A percentile compares a stretch with the other conserved stretches of the same genome.
Evolutionary conservation across 306 rosid species (phyloP).

Genomic region (Medicago ruthenica): DNA sequence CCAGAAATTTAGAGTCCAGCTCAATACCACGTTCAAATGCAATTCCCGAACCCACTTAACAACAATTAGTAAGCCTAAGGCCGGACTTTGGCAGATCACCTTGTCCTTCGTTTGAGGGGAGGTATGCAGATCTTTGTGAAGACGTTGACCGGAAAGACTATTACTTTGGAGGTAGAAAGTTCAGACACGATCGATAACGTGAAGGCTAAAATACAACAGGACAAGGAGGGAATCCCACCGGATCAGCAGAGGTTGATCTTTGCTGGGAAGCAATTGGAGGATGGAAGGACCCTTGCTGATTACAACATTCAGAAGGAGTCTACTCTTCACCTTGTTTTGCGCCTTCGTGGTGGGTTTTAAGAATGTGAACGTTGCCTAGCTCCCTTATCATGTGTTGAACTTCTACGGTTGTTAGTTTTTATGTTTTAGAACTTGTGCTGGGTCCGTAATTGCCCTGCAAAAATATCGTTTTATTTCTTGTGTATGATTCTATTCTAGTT

Average conservation of each 20-base stretch:
- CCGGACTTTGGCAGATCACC: constrained; percentile 8
- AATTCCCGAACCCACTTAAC: no score
- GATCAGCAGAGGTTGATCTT: constrained; percentile 37
- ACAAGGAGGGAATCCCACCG: constrained; percentile 37
- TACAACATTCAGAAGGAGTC: constrained; percentile 43
- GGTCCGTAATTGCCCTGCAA: neutral
- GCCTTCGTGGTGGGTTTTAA: constrained; percentile 37
- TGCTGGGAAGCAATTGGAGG: constrained; percentile 39
- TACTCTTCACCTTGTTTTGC: constrained; percentile 40
- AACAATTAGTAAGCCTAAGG: no score
- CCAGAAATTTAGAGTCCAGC: no score
- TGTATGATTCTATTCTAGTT: neutral
- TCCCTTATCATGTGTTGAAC: neutral
- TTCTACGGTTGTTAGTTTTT: neutral
- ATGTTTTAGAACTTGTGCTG: neutral
- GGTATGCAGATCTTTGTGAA: constrained; percentile 40
- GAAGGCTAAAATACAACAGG: constrained; percentile 29
- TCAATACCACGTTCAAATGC: no score
- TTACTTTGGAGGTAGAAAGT: constrained; percentile 27
- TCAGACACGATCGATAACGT: constrained; percentile 29
- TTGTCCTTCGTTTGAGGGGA: constrained; percentile 32
- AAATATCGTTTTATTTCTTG: neutral
- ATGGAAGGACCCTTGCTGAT: constrained; percentile 37
- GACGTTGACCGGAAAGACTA: constrained; percentile 27
- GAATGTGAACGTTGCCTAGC: neutral